These are phyloP conservation scores for Bruguiera gymnorhiza DNA, from an alignment of 345 rosid genomes.

Conservation along the genomic window DNA sequence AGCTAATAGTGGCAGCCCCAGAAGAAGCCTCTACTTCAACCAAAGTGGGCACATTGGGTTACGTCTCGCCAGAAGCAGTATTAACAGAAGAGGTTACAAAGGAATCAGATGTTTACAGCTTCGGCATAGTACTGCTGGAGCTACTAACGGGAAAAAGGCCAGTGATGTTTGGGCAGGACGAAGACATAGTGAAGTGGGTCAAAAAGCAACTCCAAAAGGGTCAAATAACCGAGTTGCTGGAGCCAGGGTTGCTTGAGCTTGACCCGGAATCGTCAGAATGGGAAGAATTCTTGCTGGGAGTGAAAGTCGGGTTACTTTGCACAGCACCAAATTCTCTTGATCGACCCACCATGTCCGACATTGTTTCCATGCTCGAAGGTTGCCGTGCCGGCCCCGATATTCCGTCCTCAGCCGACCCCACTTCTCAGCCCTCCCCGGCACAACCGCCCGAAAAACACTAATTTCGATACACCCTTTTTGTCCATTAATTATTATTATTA, in stretches of 20 bases:
- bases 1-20: slow-evolving; percentile 44
- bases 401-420: slow-evolving; percentile 81
- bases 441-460: slow-evolving; percentile 18
- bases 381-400: slow-evolving; percentile 87
- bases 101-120: slow-evolving; percentile 89
- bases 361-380: slow-evolving; percentile 98
- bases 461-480: neutral
- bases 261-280: slow-evolving; percentile 98
- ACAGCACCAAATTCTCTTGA: slow-evolving; percentile 82
- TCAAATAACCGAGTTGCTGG: slow-evolving; percentile 74
- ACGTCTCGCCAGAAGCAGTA: slow-evolving; percentile 72
- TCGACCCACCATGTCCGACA: slow-evolving; percentile 80
- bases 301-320: slow-evolving; percentile 91
- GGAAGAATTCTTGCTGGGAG: slow-evolving; percentile 93
- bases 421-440: slow-evolving; percentile 80
- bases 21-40: slow-evolving; percentile 63
- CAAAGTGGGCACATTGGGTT: slow-evolving; percentile 67
- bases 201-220: slow-evolving; percentile 90
- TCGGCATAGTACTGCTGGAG: slow-evolving; percentile 83
- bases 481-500: neutral
- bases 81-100: slow-evolving; percentile 55
- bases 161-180: slow-evolving; percentile 89
- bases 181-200: slow-evolving; percentile 97
- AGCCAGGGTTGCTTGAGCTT: slow-evolving; percentile 85
- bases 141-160: slow-evolving; percentile 85